phyloP scores from a whole-genome alignment of 192 early-diverging fungal species.

The Coemansia pectinata region DNA sequence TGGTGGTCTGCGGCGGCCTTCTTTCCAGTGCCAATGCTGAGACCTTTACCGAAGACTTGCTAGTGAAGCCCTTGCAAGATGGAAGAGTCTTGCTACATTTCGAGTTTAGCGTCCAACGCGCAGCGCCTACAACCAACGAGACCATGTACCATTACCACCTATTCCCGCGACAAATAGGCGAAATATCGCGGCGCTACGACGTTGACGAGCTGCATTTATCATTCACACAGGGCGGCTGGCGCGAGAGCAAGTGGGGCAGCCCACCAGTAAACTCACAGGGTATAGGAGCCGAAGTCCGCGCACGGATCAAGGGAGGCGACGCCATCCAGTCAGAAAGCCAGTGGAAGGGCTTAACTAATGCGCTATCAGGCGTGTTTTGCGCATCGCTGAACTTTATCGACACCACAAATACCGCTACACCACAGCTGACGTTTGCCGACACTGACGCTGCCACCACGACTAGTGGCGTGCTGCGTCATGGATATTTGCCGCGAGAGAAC shows the following conservation, averaged over 20 bases:
- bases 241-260: slow-evolving; percentile 76
- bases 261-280: slow-evolving; percentile 58
- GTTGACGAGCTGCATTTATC: slow-evolving; percentile 82
- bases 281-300: slow-evolving; percentile 75
- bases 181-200: slow-evolving; percentile 72
- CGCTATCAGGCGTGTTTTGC: slow-evolving; percentile 92
- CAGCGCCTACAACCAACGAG: slow-evolving; percentile 6
- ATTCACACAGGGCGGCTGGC: slow-evolving; percentile 91
- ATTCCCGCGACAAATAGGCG: slow-evolving; percentile 82
- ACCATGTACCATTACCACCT: slow-evolving; percentile 72
- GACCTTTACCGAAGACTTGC: slow-evolving; percentile 67
- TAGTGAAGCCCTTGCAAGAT: slow-evolving; percentile 69
- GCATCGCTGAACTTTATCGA: slow-evolving; percentile 96
- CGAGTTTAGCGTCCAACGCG: slow-evolving; percentile 63
- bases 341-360: slow-evolving; percentile 89
- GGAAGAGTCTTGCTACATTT: slow-evolving; percentile 84
- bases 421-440: slow-evolving; percentile 54
- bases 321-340: slow-evolving; percentile 16
- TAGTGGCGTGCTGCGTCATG: slow-evolving; percentile 62
- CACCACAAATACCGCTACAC: slow-evolving; percentile 65
- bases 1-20: slow-evolving; percentile 9
- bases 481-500: slow-evolving; percentile 83
- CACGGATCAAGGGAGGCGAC: slow-evolving; percentile 57
- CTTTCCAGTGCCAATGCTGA: slow-evolving; percentile 25
- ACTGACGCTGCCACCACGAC: background rate